phyloP scores from a whole-genome alignment of 768 basidiomycete species.

The Phaeotremella skinneri region DNA sequence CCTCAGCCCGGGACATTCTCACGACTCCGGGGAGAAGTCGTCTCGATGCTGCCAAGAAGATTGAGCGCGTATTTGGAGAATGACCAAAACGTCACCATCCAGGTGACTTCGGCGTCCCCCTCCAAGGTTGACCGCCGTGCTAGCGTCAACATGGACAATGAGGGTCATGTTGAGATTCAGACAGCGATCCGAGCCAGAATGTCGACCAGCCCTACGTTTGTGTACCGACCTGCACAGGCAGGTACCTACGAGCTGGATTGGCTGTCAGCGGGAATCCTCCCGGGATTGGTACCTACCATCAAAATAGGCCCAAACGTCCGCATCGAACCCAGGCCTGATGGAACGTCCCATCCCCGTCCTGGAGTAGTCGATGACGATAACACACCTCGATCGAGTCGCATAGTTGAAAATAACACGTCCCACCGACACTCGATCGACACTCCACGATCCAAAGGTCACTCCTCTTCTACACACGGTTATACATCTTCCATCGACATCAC shows the following conservation, averaged over 20 bases:
- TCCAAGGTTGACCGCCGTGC: slow-evolving; percentile 7
- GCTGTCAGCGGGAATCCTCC: slow-evolving; percentile 36
- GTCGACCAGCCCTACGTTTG: slow-evolving; percentile 34
- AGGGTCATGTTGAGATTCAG: slow-evolving; percentile 21
- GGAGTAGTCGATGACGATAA: neutral
- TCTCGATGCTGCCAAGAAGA: slow-evolving; percentile 32
- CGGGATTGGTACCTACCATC: slow-evolving; percentile 29
- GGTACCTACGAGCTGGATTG: slow-evolving; percentile 38
- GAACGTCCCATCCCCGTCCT: neutral
- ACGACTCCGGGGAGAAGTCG: slow-evolving; percentile 27
- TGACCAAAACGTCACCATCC: slow-evolving; percentile 19
- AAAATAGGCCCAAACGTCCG: slow-evolving; percentile 26
- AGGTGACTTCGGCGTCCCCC: slow-evolving; percentile 18
- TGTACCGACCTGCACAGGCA: slow-evolving; percentile 16
- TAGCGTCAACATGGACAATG: slow-evolving; percentile 1
- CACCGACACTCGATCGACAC: slow-evolving; percentile 12
- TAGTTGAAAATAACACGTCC: neutral
- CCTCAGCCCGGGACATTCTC: neutral
- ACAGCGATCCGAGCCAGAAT: slow-evolving; percentile 29
- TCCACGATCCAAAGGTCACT: slow-evolving; percentile 4
- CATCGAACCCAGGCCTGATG: slow-evolving; percentile 15
- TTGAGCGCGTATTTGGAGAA: slow-evolving; percentile 18
- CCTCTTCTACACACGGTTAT: slow-evolving; percentile 10
- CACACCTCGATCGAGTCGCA: slow-evolving; percentile 2
- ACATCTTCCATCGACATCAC: slow-evolving; percentile 28